phyloP scores from a whole-genome alignment of 805 yeast species.

The Torulaspora delbrueckii region DNA sequence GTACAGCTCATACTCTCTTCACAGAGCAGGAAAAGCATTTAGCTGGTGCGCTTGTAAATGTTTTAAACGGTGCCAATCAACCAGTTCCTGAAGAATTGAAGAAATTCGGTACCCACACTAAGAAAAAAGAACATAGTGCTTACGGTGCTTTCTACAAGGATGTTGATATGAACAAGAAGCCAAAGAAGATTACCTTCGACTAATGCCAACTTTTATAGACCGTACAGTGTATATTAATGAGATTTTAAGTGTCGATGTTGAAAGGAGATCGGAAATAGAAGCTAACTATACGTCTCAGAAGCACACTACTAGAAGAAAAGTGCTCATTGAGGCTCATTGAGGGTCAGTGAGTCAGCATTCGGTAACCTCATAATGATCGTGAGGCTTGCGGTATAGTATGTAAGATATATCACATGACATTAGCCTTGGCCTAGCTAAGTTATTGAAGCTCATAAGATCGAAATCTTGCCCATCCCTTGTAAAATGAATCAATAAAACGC shows the following conservation, averaged over 20 bases:
- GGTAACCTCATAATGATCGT: not conserved
- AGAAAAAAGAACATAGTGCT: constrained; percentile 95
- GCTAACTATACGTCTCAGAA: not conserved
- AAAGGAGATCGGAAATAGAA: not conserved
- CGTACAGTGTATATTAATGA: not conserved
- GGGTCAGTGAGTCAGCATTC: not conserved
- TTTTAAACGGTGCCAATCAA: constrained; percentile 89
- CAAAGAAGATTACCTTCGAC: constrained; percentile 85
- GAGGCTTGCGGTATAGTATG: not conserved
- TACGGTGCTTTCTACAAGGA: constrained; percentile 97
- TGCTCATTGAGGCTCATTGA: not conserved
- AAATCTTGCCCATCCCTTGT: not conserved
- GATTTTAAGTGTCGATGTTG: not conserved
- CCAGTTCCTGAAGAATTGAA: constrained; percentile 91
- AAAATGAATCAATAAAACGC: not conserved
- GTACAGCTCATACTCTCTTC: constrained; percentile 90
- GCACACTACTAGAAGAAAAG: not conserved
- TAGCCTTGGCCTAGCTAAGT: not conserved
- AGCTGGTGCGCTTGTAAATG: constrained; percentile 89
- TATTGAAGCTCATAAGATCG: not conserved
- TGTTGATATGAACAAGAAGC: constrained; percentile 78
- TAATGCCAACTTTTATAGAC: constrained; percentile 19
- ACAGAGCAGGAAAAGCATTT: constrained; percentile 96
- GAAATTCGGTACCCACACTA: constrained; percentile 96
- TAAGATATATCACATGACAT: not conserved